Percentiles rank a stretch among this genome's conserved stretches.
These are phyloP conservation scores for Brassica cretica DNA, from an alignment of 345 rosid species.

Conservation along the genomic window DNA sequence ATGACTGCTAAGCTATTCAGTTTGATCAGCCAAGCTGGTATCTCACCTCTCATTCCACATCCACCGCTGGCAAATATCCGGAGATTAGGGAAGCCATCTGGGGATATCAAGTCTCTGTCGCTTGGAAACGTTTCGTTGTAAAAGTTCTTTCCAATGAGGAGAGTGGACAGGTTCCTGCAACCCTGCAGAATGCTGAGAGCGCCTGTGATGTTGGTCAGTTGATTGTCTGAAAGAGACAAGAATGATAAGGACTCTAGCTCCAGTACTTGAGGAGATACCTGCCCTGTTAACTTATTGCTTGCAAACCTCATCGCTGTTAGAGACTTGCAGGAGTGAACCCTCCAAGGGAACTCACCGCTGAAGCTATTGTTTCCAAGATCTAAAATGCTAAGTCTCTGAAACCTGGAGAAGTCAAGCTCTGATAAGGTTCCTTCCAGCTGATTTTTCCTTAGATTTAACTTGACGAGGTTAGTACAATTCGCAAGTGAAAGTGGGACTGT, in stretches of 20 bases:
- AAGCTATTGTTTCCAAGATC: conserved; percentile 89
- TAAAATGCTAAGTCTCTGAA: conserved; percentile 57
- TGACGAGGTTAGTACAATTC: conserved; percentile 59
- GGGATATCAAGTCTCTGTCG: conserved; percentile 36
- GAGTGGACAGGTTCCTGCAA: conserved; percentile 68
- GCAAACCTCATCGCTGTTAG: conserved; percentile 80
- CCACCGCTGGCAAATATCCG: conserved; percentile 69
- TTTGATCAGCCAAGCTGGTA: conserved; percentile 73
- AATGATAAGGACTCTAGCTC: conserved; percentile 66
- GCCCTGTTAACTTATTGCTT: conserved; percentile 63
- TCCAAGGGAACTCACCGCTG: conserved; percentile 64
- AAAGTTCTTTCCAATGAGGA: conserved; percentile 65
- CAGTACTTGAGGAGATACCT: conserved; percentile 55
- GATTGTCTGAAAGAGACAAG: conserved; percentile 72
- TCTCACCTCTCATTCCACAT: conserved; percentile 59
- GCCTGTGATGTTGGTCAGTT: conserved; percentile 63
- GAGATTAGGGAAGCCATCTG: conserved; percentile 61
- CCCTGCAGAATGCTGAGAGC: conserved; percentile 62
- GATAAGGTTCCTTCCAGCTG: conserved; percentile 58
- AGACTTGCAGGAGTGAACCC: conserved; percentile 64
- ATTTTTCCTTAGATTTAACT: conserved; percentile 69
- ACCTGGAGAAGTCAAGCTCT: conserved; percentile 56
- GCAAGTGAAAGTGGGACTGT: conserved; percentile 61
- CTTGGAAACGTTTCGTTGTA: conserved; percentile 54
- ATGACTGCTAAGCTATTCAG: conserved; percentile 57